Evolutionary conservation across 768 basidiomycete genomes (phyloP).

Genomic region (Suillus alpinus): DNA sequence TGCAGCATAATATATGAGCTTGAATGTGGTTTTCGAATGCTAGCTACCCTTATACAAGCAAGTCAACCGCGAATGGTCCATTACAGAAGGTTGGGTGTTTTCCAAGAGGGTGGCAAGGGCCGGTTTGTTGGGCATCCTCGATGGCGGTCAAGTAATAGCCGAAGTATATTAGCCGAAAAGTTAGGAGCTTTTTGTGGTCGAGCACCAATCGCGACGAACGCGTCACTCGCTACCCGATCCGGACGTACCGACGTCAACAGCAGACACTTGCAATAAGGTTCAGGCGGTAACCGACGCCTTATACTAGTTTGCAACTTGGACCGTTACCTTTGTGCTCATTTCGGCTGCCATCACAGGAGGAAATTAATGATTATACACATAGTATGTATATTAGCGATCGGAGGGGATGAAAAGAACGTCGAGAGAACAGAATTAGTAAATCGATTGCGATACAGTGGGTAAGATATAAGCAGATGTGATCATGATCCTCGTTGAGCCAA

Average conservation of each 20-base stretch:
- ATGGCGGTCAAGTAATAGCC: not conserved
- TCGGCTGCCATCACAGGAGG: not conserved
- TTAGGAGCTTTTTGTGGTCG: no score
- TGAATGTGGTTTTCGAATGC: not conserved
- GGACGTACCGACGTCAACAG: not conserved
- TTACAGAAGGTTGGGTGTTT: not conserved
- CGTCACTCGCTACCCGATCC: not conserved
- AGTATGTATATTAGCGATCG: constrained; percentile 12
- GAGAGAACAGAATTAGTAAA: constrained; percentile 21
- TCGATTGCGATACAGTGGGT: constrained; percentile 14
- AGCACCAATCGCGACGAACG: not conserved
- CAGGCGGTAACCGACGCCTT: not conserved
- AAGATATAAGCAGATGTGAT: constrained; percentile 13
- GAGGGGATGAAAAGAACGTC: not conserved
- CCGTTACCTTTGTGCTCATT: not conserved
- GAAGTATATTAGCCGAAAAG: no score
- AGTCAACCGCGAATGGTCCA: not conserved
- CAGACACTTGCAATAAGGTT: not conserved
- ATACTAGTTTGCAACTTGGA: not conserved
- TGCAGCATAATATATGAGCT: not conserved
- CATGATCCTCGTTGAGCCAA: constrained; percentile 28
- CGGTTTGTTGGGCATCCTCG: not conserved
- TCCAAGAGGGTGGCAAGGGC: no score
- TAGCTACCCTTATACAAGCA: not conserved
- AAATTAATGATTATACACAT: constrained; percentile 14